Base-by-base conservation (phyloP, 2,329 filamentous ascomycete species). In the Chalaropsis thielavioides region DNA sequence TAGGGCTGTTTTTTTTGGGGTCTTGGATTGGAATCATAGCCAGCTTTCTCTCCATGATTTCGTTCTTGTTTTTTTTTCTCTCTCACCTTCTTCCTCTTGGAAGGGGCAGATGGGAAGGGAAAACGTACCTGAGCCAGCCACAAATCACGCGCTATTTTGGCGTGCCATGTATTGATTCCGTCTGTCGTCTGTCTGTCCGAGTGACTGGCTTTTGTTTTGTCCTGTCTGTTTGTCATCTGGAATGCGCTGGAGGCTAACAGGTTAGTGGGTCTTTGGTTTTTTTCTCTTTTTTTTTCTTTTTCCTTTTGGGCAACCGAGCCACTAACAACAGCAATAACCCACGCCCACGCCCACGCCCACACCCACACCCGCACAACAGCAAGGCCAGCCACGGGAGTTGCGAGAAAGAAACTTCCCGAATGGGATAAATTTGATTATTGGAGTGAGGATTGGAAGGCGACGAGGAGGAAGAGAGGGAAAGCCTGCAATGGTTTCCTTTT, bases 41-140 rank as follows among this genome's bases (percentile, higher is more conserved):
- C 22, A 56, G 24, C 22, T 56, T 56, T 5, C 51, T 5, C 51
- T 56, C 11, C 13, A 31, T 49, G 51, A 31, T 31, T 56, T 56
- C 5, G 51, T 56, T 3, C 15, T 15, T 7, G n/a, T 43, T n/a
- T 43, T 31, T 31, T 31, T 31, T 10, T 49, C 19, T 22, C 17
- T 19, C 46, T 24, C 22, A n/a, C 22, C 22, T 49, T 49, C 46
- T 49, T 13, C 46, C 46, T 22, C 46, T 49, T 49, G 46, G 19
- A 49, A 22, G 19, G 22, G 22, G 46, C n/a, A 49, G 5, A 24
- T 5, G 13, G n/a, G 22, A 49, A 24, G n/a, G 13, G n/a, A 49
- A 49, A 49, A 49, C 46, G 46, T 49, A 49, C 46, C 46, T 49
- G 46, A 49, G 46, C 46, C 46, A 49, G 46, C 46, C 46, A 49